Conservation (phyloP, 2,329 filamentous ascomycete species). For the Talaromyces albobiverticillius region DNA sequence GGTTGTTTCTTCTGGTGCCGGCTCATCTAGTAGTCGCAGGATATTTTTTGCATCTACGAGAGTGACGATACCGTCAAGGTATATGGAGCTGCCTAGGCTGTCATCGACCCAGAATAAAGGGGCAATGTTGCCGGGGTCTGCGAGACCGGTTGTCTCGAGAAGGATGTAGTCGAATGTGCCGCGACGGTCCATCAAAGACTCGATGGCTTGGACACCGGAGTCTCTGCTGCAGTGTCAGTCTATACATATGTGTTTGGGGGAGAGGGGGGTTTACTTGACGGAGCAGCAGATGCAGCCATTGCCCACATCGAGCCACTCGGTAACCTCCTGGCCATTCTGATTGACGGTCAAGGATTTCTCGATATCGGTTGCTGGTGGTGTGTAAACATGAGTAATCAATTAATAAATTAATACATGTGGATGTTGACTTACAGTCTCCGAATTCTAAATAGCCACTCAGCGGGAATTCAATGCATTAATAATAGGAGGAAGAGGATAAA, state of each 20-base stretch:
- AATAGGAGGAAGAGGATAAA: neutral
- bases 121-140: slow-evolving; percentile 92
- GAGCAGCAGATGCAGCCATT: slow-evolving; percentile 98
- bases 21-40: slow-evolving; percentile 73
- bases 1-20: slow-evolving; percentile 40
- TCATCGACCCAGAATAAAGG: slow-evolving; percentile 98
- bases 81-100: slow-evolving; percentile 90
- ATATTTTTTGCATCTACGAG: slow-evolving; percentile 95
- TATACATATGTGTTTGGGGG: neutral
- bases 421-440: slow-evolving; percentile 64
- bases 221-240: slow-evolving; percentile 56
- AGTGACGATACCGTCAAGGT: slow-evolving; percentile 94
- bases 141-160: slow-evolving; percentile 90
- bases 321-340: slow-evolving; percentile 74
- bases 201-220: slow-evolving; percentile 88
- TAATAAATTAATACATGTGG: neutral
- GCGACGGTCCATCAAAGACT: slow-evolving; percentile 90
- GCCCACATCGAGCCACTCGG: slow-evolving; percentile 93
- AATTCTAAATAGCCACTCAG: slow-evolving; percentile 57
- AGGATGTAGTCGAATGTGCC: slow-evolving; percentile 97
- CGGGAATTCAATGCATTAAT: slow-evolving; percentile 13
- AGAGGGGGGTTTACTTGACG: slow-evolving; percentile 64
- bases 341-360: slow-evolving; percentile 94
- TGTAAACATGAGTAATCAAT: neutral
- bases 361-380: slow-evolving; percentile 74